Percentiles rank a stretch among this genome's conserved stretches.
Conservation (phyloP, 192 early-diverging fungal genomes). For the Entomortierella parvispora region DNA sequence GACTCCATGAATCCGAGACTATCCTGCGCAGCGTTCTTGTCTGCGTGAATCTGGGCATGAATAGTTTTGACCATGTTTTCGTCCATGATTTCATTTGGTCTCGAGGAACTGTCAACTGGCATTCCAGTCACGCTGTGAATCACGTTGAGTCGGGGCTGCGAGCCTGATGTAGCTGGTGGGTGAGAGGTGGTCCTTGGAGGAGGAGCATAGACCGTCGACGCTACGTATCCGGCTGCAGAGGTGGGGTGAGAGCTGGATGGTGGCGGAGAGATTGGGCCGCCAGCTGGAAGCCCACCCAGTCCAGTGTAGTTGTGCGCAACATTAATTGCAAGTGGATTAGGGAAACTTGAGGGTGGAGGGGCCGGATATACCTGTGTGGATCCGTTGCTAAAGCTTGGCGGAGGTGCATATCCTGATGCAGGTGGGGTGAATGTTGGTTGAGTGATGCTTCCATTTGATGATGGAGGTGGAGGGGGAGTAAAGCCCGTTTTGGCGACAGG, state of each 20-base stretch:
- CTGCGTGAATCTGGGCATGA: neutral
- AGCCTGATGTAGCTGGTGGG: neutral
- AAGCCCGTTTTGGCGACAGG: constrained; percentile 5
- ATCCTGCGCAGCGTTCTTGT: neutral
- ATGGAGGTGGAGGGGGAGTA: constrained; percentile 23
- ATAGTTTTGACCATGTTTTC: constrained; percentile 4
- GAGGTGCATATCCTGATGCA: constrained; percentile 15
- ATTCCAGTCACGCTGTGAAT: constrained; percentile 12
- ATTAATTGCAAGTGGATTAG: neutral
- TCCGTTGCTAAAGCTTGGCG: constrained; percentile 23
- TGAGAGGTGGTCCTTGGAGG: constrained; percentile 16
- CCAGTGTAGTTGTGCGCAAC: neutral
- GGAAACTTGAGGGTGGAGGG: constrained; percentile 9
- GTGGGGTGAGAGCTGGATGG: constrained; percentile 3
- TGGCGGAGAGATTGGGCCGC: constrained; percentile 20
- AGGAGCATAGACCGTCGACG: constrained; percentile 10
- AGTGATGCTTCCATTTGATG: neutral
- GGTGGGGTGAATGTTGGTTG: constrained; percentile 7
- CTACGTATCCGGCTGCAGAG: neutral
- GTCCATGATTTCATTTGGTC: constrained; percentile 30
- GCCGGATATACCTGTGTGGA: neutral
- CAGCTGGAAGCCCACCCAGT: neutral
- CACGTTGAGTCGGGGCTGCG: constrained; percentile 8
- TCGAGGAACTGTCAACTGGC: constrained; percentile 18
- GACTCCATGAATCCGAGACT: constrained; percentile 3